Percentiles rank a stretch among this genome's conserved stretches.
phyloP scores from a whole-genome alignment of 192 early-diverging fungal species.

The Coemansia sp. region DNA sequence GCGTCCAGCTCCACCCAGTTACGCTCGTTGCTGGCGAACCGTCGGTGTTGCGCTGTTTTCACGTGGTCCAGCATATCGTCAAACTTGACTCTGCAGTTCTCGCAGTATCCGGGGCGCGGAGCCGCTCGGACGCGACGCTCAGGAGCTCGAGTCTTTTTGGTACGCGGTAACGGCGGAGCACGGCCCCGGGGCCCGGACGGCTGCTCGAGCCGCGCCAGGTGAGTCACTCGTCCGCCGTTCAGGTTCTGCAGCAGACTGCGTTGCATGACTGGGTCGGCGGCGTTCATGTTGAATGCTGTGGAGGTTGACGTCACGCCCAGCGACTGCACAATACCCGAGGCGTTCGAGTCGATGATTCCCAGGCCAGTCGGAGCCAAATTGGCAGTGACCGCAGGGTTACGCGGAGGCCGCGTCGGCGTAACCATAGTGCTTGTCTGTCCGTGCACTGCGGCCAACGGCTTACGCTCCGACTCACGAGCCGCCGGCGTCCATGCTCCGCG shows the following conservation, averaged over 20 bases:
- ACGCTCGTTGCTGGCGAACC: constrained; percentile 46
- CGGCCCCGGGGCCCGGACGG: constrained; percentile 2
- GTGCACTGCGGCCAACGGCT: not conserved
- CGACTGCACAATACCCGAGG: constrained; percentile 42
- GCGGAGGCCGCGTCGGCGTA: constrained; percentile 42
- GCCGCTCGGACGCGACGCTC: constrained; percentile 34
- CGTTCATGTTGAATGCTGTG: constrained; percentile 38
- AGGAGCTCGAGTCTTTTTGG: constrained; percentile 38
- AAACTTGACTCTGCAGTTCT: constrained; percentile 55
- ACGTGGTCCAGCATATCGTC: constrained; percentile 53
- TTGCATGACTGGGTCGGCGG: constrained; percentile 36
- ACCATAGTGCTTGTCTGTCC: constrained; percentile 7
- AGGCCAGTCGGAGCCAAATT: not conserved
- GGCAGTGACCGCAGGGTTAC: not conserved
- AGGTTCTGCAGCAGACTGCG: constrained; percentile 48
- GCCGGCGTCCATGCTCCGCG: constrained; percentile 18
- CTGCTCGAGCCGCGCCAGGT: constrained; percentile 48
- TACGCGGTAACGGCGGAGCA: constrained; percentile 37
- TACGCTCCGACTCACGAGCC: not conserved
- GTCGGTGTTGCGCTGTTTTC: constrained; percentile 36
- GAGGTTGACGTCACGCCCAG: constrained; percentile 44
- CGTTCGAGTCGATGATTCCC: constrained; percentile 48
- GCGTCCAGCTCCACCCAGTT: constrained; percentile 53
- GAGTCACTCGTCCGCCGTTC: constrained; percentile 47
- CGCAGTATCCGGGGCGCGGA: constrained; percentile 48